Evolutionary conservation across 2,329 filamentous ascomycete species (phyloP), one percentile per base, ranked within the genome.

Genomic region (Didymellaceae sp.): DNA sequence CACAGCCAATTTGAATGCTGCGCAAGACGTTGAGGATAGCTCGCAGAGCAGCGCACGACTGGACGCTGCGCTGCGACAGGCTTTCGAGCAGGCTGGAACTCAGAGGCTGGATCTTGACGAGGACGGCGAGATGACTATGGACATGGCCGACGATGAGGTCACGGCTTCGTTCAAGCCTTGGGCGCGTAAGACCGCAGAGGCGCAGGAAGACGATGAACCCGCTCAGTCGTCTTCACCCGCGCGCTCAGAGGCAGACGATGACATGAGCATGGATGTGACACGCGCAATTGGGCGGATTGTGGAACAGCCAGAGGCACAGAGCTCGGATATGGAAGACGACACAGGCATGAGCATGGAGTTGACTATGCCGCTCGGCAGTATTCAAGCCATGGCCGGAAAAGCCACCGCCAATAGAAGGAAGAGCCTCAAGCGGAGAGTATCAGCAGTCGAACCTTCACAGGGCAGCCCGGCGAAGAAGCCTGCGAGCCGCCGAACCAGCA

Each of bases 211-310:
- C n/a, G n/a, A n/a, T n/a, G n/a, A 71, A 34, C 80, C 80, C 30
- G 64, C 76, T 5, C 77, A 79, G 51, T 77, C 77, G 4, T 81
- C 80, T 56, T 78, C 76, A 9, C 74, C 75, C 17, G 73, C 74
- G n/a, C 73, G 72, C 39, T 73, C 72, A 44, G 68, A 78, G 18
- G 68, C 75, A 5, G 77, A 78, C 10, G 76, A 81, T 57, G 90
- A 92, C 30, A 86, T 95, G 80, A 94, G 90, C 17, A 97, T 97
- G 93, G 93, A 97, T 62, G 90, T 97, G 6, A 97, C 93, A 2
- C 85, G 84, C 45, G 90, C 85, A 7, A 79, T 96, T 44, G 93
- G 93, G 7, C 84, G 87, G 3, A 97, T 97, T 45, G 73, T 96
- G 16, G 76, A 80, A 5, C 79, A 74, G 24, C 63, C 72, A 40